phyloP scores from a whole-genome alignment of 495 filamentous ascomycete genomes.

The Penicillium ucsense region DNA sequence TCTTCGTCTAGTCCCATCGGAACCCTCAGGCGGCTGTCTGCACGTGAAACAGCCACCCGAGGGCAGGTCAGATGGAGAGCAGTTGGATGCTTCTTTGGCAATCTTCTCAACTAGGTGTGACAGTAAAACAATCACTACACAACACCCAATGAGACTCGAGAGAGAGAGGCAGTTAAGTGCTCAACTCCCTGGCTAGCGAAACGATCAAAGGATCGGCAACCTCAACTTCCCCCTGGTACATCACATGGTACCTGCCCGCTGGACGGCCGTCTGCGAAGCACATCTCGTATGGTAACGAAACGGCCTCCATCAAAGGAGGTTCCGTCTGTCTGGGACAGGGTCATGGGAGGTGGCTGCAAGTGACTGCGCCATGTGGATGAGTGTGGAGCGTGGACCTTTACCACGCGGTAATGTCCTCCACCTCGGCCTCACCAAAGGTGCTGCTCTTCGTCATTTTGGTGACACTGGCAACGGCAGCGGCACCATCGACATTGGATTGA shows the following conservation, averaged over 20 bases:
- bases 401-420: slow-evolving; percentile 96
- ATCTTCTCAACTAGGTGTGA: slow-evolving; percentile 24
- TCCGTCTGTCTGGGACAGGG: slow-evolving; percentile 11
- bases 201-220: slow-evolving; percentile 33
- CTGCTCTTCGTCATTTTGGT: slow-evolving; percentile 61
- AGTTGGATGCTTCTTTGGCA: slow-evolving; percentile 45
- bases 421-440: slow-evolving; percentile 89
- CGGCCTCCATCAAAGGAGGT: not conserved
- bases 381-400: slow-evolving; percentile 29
- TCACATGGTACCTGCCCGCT: slow-evolving; percentile 9
- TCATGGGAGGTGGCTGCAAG: slow-evolving; percentile 26
- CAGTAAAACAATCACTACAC: not conserved
- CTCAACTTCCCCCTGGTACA: slow-evolving; percentile 27
- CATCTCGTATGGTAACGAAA: not conserved
- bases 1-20: slow-evolving; percentile 16
- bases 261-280: not conserved
- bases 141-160: slow-evolving; percentile 23
- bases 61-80: slow-evolving; percentile 38
- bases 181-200: slow-evolving; percentile 38
- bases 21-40: slow-evolving; percentile 9
- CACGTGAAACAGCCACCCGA: slow-evolving; percentile 14
- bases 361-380: slow-evolving; percentile 12
- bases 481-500: slow-evolving; percentile 38
- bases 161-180: slow-evolving; percentile 43
- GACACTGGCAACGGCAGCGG: slow-evolving; percentile 24